Conservation (phyloP, 116 monocot species). For the Papilionanthe hybrid region DNA sequence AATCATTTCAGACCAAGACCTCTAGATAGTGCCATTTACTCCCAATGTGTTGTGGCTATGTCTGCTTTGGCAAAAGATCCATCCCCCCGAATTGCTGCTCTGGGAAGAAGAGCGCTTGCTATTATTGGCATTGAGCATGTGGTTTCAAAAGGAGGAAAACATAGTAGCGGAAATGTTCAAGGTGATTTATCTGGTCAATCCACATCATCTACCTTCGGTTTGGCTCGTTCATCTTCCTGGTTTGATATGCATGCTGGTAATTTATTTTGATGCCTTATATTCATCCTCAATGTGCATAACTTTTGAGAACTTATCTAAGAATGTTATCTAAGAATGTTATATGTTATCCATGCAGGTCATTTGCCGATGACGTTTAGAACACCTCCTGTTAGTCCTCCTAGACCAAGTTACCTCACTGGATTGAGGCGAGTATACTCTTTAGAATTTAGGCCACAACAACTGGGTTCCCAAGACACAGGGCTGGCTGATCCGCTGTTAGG, state of each 20-base stretch:
- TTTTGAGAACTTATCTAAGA: background rate
- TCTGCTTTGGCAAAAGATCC: constrained; percentile 77
- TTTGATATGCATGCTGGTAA: constrained; percentile 92
- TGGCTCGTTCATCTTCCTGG: constrained; percentile 86
- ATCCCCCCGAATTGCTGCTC: constrained; percentile 54
- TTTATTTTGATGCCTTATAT: background rate
- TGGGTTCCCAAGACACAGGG: constrained; percentile 68
- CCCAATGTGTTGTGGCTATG: constrained; percentile 70
- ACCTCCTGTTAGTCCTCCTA: constrained; percentile 89
- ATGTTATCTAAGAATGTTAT: background rate
- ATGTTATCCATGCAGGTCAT: constrained; percentile 41
- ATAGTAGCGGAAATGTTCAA: constrained; percentile 26
- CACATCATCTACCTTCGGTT: constrained; percentile 45
- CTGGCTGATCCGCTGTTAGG: constrained; percentile 70
- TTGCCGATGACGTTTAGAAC: constrained; percentile 76
- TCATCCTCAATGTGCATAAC: background rate
- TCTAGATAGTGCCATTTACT: constrained; percentile 43
- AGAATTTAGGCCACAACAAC: constrained; percentile 68
- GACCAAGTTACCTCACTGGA: constrained; percentile 61
- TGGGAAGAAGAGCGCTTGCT: constrained; percentile 63
- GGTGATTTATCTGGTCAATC: constrained; percentile 45
- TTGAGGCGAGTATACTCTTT: constrained; percentile 76
- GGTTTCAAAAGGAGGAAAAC: constrained; percentile 41
- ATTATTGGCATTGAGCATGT: constrained; percentile 84
- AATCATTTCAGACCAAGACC: constrained; percentile 34